Evolutionary conservation across 257 asterid species (phyloP).

Genomic region (Solanum peruvianum): DNA sequence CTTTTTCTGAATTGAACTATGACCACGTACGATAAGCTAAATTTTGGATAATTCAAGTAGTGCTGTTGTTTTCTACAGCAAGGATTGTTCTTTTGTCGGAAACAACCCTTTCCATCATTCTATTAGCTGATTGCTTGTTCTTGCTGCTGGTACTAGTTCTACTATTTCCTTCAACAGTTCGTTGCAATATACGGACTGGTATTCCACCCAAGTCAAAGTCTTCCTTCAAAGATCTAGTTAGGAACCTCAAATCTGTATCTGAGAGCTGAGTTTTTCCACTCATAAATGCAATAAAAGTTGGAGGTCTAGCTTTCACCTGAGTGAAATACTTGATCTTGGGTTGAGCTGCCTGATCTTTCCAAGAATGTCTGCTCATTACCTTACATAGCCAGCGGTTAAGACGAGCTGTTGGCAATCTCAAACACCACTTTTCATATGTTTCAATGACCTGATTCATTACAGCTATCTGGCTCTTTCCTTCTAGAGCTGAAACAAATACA

Average conservation of each 20-base stretch:
- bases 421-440: conserved; percentile 83
- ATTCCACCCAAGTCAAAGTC: conserved; percentile 92
- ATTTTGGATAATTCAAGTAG: not conserved
- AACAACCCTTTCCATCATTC: conserved; percentile 20
- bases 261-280: conserved; percentile 58
- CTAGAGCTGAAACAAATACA: conserved; percentile 84
- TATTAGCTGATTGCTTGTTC: conserved; percentile 22
- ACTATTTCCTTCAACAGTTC: conserved; percentile 24
- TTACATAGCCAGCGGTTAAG: conserved; percentile 88
- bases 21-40: not conserved
- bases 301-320: conserved; percentile 96
- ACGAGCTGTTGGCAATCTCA: conserved; percentile 76
- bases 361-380: conserved; percentile 97
- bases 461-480: conserved; percentile 59
- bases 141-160: conserved; percentile 16
- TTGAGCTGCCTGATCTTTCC: conserved; percentile 89
- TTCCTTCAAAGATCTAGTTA: conserved; percentile 73
- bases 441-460: conserved; percentile 75
- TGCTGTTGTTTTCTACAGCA: conserved; percentile 15
- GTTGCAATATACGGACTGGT: conserved; percentile 82
- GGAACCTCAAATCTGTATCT: conserved; percentile 74
- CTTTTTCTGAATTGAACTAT: not conserved
- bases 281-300: conserved; percentile 88
- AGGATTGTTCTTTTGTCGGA: conserved; percentile 51
- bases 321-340: conserved; percentile 94